phyloP scores from a whole-genome alignment of 495 filamentous ascomycete species.

The Talaromyces stipitatus region DNA sequence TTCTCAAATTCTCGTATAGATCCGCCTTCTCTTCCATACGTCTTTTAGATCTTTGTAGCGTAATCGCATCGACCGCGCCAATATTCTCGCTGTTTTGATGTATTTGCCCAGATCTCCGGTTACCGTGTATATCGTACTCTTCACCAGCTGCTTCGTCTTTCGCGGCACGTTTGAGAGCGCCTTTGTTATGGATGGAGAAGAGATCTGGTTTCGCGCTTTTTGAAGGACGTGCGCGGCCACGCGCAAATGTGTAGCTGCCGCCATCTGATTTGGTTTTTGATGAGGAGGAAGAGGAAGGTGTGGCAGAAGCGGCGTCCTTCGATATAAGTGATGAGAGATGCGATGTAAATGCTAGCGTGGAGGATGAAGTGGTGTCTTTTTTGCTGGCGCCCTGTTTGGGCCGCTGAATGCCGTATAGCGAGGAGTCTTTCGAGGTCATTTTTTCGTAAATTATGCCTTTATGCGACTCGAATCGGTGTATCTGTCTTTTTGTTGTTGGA shows the following conservation, averaged over 20 bases:
- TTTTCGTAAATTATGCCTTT: too few species aligned
- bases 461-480: too few species aligned
- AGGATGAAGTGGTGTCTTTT: conserved; percentile 57
- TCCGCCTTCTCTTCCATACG: conserved; percentile 83
- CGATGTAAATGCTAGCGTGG: conserved; percentile 71
- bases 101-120: conserved; percentile 24
- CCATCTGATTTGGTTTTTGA: conserved; percentile 20
- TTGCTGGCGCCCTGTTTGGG: conserved; percentile 42
- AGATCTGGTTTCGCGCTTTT: conserved; percentile 59
- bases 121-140: conserved; percentile 6
- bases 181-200: conserved; percentile 65
- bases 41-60: conserved; percentile 54
- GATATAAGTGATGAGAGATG: conserved; percentile 68
- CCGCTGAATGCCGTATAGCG: conserved; percentile 69
- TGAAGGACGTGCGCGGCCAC: conserved; percentile 58
- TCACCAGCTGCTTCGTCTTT: conserved; percentile 28
- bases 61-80: conserved; percentile 35
- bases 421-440: conserved; percentile 10
- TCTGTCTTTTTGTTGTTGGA: background rate
- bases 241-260: conserved; percentile 15
- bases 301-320: conserved; percentile 19
- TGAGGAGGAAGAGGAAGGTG: background rate
- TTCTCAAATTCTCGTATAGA: conserved; percentile 76
- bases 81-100: conserved; percentile 32
- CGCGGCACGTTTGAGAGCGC: conserved; percentile 55